phyloP scores from a whole-genome alignment of 2,329 filamentous ascomycete genomes.

The Neoarthrinium moseri region DNA sequence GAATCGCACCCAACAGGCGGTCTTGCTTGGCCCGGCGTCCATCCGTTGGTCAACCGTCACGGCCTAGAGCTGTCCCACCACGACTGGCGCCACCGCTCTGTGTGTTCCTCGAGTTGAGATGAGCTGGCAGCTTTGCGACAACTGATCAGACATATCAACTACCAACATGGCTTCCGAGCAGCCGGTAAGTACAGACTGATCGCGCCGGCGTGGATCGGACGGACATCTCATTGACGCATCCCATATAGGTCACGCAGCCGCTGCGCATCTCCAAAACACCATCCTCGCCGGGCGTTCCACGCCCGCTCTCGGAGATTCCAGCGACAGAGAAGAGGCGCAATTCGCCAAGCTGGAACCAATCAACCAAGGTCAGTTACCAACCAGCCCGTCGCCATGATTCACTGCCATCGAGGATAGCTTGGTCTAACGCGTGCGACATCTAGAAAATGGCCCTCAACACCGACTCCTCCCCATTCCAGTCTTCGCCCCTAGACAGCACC shows the following conservation, averaged over 20 bases:
- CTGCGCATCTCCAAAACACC: conserved; percentile 75
- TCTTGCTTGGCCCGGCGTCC: too few relatives aligned
- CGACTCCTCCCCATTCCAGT: conserved; percentile 82
- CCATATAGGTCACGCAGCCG: conserved; percentile 55
- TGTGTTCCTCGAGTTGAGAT: background rate
- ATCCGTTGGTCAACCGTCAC: too few relatives aligned
- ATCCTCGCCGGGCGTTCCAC: conserved; percentile 61
- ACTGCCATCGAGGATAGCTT: conserved; percentile 11
- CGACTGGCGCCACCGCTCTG: too few relatives aligned
- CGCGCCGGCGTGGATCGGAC: background rate
- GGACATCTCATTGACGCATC: background rate
- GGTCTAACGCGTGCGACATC: conserved; percentile 26
- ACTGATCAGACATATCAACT: background rate
- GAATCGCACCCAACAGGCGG: background rate
- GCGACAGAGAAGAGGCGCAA: conserved; percentile 84
- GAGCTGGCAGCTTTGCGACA: background rate
- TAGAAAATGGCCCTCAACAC: conserved; percentile 68
- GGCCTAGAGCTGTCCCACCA: too few relatives aligned
- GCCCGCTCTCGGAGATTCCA: conserved; percentile 85
- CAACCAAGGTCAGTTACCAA: conserved; percentile 59
- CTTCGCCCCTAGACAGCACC: conserved; percentile 68
- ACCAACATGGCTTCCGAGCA: conserved; percentile 7
- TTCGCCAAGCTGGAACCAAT: conserved; percentile 85
- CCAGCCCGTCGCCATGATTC: conserved; percentile 18
- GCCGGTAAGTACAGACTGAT: conserved; percentile 4